phyloP scores from a whole-genome alignment of 345 rosid genomes.

The Eutrema heterophyllum region DNA sequence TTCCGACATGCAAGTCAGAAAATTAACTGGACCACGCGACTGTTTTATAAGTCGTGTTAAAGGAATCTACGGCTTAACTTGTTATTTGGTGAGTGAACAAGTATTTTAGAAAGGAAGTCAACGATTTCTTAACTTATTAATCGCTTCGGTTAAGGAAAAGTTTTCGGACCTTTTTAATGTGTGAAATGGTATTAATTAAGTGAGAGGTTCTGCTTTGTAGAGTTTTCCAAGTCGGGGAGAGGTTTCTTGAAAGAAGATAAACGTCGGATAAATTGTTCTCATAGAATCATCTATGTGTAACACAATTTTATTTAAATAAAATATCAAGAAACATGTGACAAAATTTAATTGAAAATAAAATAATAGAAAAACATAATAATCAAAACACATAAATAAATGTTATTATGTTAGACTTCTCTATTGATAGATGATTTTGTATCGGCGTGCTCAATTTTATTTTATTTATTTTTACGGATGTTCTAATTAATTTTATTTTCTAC shows the following conservation, averaged over 20 bases:
- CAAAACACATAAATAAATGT: too few species aligned
- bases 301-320: too few species aligned
- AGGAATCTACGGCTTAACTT: not conserved
- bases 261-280: not conserved
- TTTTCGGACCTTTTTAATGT: not conserved
- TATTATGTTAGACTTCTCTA: too few species aligned
- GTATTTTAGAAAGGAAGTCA: not conserved
- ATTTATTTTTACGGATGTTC: too few species aligned
- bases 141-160: not conserved
- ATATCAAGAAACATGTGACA: too few species aligned
- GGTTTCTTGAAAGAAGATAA: not conserved
- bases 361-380: too few species aligned
- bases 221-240: too few species aligned
- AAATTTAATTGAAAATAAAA: too few species aligned
- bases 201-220: too few species aligned
- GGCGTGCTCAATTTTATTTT: too few species aligned
- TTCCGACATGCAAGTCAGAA: not conserved
- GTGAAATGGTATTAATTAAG: not conserved
- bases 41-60: not conserved
- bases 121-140: not conserved
- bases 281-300: not conserved
- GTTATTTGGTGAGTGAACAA: not conserved
- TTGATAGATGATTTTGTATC: too few species aligned
- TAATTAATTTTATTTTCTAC: too few species aligned
- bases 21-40: not conserved